Base-by-base conservation (phyloP, 1,284 basidiomycete genomes). In the Fistulinella cinereoalba region DNA sequence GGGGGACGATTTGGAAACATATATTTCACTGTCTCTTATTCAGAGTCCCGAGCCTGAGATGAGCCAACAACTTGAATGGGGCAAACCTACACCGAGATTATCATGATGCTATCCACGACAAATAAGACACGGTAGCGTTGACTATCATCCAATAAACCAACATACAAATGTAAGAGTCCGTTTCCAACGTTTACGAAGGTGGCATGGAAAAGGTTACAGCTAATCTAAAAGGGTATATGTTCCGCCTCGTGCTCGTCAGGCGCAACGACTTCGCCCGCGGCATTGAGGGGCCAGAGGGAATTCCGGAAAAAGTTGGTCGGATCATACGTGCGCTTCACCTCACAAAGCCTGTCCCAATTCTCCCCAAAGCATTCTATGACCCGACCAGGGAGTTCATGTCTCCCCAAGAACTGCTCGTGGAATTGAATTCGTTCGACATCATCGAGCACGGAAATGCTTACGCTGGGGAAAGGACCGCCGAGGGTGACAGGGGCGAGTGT, bases 401-500 rank as follows among this genome's bases (percentile, higher is more conserved):
- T 76, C 16, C 85, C 85, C 37, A 92, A 72, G 76, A 93, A 92
- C 90, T 92, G 62, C 45, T 52, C 41, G 49, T 50, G 43, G 41
- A 53, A 49, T 54, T 52, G 43, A 53, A 49, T 50, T n/a, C 50
- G 36, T 41, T 54, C 48, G 18, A 32, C 43, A 48, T 53, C 47
- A 52, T 52, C 41, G 34, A 41, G 43, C 44, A 44, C 37, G 48
- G 44, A 58, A 52, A 76, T 82, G 60, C 62, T 71, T 64, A 92
- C 90, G 53, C 86, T 88, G 9, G 91, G 92, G 59, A 85, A 79
- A 4, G 90, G 85, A 8, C 89, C 90, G 27, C 91, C 91, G 24
- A 80, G 67, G 23, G 83, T 79, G 22, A 88, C 79, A 1, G 81
- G 76, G 46, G 77, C 72, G 43, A 92, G 74, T 2, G 85, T 86